Conservation (phyloP, 805 yeast genomes). For the Teunomyces pallodes region DNA sequence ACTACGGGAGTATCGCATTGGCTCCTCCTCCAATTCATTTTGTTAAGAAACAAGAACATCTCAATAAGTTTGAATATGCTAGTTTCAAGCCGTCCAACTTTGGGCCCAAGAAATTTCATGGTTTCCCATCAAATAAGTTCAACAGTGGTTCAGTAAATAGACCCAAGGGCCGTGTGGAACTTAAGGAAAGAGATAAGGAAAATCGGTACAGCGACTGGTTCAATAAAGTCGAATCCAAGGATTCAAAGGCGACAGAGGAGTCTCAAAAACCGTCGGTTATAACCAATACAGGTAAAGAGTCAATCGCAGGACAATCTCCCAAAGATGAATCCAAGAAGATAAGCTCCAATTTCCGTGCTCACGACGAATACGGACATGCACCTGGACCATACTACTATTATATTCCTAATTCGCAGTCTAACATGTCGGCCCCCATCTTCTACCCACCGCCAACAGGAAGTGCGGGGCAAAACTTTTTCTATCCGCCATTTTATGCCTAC, state of each 20-base stretch:
- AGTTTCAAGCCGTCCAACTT: background rate
- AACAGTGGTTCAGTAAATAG: background rate
- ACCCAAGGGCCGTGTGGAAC: background rate
- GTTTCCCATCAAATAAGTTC: conserved; percentile 4
- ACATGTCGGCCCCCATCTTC: conserved; percentile 10
- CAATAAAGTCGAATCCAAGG: conserved; percentile 1
- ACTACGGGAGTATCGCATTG: conserved; percentile 42
- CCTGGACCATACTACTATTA: conserved; percentile 17
- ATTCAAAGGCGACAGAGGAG: background rate
- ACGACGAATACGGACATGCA: background rate
- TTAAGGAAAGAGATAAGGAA: background rate
- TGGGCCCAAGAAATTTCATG: conserved; percentile 10
- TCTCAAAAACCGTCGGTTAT: background rate
- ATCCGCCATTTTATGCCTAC: conserved; percentile 26
- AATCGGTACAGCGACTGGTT: conserved; percentile 2
- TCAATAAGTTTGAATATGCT: background rate
- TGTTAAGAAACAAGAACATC: conserved; percentile 7
- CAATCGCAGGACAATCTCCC: too few relatives aligned
- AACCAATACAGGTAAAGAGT: background rate
- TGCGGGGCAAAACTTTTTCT: conserved; percentile 18
- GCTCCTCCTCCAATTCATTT: conserved; percentile 85
- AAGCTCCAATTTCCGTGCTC: background rate
- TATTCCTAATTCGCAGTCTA: conserved; percentile 18
- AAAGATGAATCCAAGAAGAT: too few relatives aligned
- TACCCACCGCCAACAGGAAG: conserved; percentile 18